Evolutionary conservation across 2,329 filamentous ascomycete genomes (phyloP).

Genomic region (Pleomassaria siparia): DNA sequence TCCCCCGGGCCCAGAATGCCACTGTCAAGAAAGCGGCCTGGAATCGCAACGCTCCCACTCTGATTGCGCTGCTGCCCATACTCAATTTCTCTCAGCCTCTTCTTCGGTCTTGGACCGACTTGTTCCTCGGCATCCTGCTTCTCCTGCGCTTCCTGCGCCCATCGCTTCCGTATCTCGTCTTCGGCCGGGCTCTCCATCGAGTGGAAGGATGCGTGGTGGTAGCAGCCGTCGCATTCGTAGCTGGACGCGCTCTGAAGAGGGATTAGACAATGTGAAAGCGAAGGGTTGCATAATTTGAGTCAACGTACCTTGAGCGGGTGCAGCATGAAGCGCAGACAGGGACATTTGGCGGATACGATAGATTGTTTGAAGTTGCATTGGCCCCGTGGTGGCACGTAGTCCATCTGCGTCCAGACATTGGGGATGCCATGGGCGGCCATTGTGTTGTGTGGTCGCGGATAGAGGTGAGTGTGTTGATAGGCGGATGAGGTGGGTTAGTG

Average conservation of each 20-base stretch:
- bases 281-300: background rate
- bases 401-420: constrained; percentile 55
- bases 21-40: constrained; percentile 2
- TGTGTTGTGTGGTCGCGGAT: background rate
- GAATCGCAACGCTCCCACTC: constrained; percentile 1
- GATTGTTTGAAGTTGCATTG: constrained; percentile 54
- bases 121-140: constrained; percentile 19
- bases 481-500: background rate
- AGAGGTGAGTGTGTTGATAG: background rate
- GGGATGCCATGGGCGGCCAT: constrained; percentile 25
- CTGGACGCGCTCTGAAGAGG: constrained; percentile 47
- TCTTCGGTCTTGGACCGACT: constrained; percentile 22
- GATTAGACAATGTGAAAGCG: background rate
- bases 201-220: constrained; percentile 58
- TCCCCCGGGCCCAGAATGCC: constrained; percentile 8
- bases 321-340: constrained; percentile 59
- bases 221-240: constrained; percentile 59
- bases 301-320: constrained; percentile 55
- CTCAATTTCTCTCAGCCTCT: constrained; percentile 30
- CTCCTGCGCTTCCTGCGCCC: constrained; percentile 44
- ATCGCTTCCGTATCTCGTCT: constrained; percentile 50
- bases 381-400: constrained; percentile 54
- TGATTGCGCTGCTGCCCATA: constrained; percentile 9
- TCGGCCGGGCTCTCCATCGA: constrained; percentile 54
- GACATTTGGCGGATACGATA: constrained; percentile 50